Base-by-base conservation (phyloP, 805 yeast genomes). In the Kazachstania psychrophila region DNA sequence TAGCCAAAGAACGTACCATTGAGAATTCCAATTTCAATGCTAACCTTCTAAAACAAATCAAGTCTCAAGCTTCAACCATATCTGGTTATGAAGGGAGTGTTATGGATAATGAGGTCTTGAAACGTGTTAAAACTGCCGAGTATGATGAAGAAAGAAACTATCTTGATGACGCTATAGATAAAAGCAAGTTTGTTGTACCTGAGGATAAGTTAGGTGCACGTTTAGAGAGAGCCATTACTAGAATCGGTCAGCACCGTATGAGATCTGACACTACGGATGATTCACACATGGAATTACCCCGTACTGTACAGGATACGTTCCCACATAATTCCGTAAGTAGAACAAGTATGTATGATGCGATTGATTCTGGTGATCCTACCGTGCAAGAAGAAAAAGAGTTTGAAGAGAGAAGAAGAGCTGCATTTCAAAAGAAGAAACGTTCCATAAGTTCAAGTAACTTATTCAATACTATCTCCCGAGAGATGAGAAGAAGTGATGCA, bases 1-100 rank as follows among this genome's bases (percentile, higher is more conserved):
- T 72, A 28, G 59, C 56, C 19, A 61, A 70, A 37, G 88, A 81
- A 47, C 61, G 60, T 31, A 64, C 78, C 0, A 75, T 81, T 37
- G 85, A 85, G 4, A 62, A 64, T 19, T 45, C 65, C 16, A 41
- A 37, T 20, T 36, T 15, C 20, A 31, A 22, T 49, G 7, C 18
- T 14, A 16, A 29, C 17, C 19, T 28, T 16, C n/a, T 28, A 7
- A 15, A 24, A 12, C 19, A 16, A 18, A 22, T 34, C 2, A n/a
- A 22, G 23, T 12, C 24, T 1, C 38, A 29, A 12, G 28, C 22
- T 10, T 20, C 28, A 6, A 20, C n/a, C 9, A 23, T 13, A 5
- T 7, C 13, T 13, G 18, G 31, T 6, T 17, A 9, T 12, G 9
- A 20, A 4, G 6, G 11, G 9, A 19, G 28, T 25, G 33, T 28